Conservation (phyloP, 306 rosid species). For the Sicyos edulis region DNA sequence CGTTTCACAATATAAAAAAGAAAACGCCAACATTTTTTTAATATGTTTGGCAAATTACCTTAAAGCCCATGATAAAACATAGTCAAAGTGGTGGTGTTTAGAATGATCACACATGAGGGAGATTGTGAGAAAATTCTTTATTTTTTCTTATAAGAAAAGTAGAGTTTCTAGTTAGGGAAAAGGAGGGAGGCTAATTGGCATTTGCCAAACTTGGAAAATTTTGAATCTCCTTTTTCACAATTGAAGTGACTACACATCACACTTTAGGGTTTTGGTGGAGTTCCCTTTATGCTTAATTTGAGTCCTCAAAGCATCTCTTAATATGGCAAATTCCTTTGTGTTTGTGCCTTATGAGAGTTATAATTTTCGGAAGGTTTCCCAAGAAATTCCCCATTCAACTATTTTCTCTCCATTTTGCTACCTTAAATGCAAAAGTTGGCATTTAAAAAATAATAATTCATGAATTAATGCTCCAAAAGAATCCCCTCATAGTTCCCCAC, state of each 20-base stretch:
- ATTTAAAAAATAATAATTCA: neutral
- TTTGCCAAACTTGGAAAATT: conserved; percentile 17
- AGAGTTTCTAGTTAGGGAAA: conserved; percentile 15
- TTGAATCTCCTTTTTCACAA: conserved; percentile 13
- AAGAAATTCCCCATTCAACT: conserved; percentile 7
- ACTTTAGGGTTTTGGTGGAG: conserved; percentile 15
- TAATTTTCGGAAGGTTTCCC: conserved; percentile 26
- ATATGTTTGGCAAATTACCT: neutral
- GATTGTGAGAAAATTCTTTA: neutral
- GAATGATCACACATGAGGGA: neutral
- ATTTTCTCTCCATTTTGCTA: conserved; percentile 17
- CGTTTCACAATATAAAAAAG: neutral
- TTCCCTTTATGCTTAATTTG: conserved; percentile 14
- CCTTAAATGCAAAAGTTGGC: conserved; percentile 35
- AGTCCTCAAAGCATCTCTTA: conserved; percentile 17
- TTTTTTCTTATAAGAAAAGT: neutral
- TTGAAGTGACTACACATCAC: conserved; percentile 16
- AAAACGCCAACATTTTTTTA: neutral
- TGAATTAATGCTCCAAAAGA: conserved; percentile 24
- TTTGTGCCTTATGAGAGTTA: neutral
- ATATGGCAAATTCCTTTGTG: conserved; percentile 15
- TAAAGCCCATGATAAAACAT: neutral
- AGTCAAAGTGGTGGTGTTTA: neutral
- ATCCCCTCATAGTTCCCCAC: neutral
- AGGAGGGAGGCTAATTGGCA: neutral